Evolutionary conservation across 495 filamentous ascomycete genomes (phyloP).

Genomic region (Margaritispora aquatica): DNA sequence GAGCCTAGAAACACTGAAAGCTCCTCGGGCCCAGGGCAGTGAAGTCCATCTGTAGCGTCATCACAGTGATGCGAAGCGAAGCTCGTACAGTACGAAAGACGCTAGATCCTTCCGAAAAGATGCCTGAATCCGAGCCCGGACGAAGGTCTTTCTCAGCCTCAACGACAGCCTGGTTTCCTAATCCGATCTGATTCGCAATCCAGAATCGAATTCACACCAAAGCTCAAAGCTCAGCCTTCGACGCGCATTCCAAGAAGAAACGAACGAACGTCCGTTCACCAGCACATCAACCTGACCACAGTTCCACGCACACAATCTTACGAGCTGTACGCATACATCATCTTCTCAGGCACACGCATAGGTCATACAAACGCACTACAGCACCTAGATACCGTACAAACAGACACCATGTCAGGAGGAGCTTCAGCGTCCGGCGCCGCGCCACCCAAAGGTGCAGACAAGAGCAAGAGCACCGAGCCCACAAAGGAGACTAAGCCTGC

Average conservation of each 20-base stretch:
- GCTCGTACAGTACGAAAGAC: not conserved
- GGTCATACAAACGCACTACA: no score
- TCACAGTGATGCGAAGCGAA: no score
- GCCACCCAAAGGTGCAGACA: slow-evolving; percentile 16
- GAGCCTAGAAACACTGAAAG: no score
- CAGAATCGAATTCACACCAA: no score
- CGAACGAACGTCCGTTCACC: no score
- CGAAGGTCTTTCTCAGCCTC: not conserved
- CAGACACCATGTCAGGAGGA: slow-evolving; percentile 20
- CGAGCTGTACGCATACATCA: no score
- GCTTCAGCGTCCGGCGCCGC: slow-evolving; percentile 20
- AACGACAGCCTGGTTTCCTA: not conserved
- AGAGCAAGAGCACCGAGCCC: slow-evolving; percentile 8
- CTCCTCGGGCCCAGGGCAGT: no score
- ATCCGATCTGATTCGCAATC: not conserved
- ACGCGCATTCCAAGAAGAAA: not conserved
- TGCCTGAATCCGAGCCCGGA: not conserved
- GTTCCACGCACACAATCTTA: not conserved
- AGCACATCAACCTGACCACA: not conserved
- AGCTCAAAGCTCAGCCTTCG: not conserved
- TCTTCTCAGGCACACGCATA: no score
- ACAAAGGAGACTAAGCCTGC: slow-evolving; percentile 34
- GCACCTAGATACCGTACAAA: no score
- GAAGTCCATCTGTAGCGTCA: no score
- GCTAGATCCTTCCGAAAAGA: not conserved